Base-by-base conservation (phyloP, 2,329 filamentous ascomycete species). In the Colletotrichum ledebouriae region DNA sequence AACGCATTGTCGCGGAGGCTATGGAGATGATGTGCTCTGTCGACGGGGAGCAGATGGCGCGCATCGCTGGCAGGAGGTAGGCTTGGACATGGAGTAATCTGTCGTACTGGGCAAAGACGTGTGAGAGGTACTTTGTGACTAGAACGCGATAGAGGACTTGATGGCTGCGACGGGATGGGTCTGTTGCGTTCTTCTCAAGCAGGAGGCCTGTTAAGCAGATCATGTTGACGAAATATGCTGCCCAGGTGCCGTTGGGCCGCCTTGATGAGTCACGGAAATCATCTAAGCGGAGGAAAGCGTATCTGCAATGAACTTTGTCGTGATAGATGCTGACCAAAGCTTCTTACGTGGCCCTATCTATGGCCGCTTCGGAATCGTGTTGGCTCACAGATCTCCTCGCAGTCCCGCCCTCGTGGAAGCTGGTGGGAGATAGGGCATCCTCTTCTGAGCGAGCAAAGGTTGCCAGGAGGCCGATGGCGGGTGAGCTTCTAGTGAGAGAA, bases 181-280 rank as follows among this genome's bases (percentile, higher is more conserved):
- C 53, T 20, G 20, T 41, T 20, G 7, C n/a, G 37, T 13, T 29
- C 71, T 68, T 59, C 63, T 64, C 12, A 60, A 75, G 55, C 13
- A 75, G 64, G 2, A 75, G 57, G 20, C 71, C 71, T 6, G 72
- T 72, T 2, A 71, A 70, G 59, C 67, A 71, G n/a, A 76, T 72
- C 52, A 76, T 73, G 55, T 75, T 74, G 1, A 73, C 66, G 50
- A 77, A 77, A 65, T 74, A 77, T 12, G 72, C 72, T 29, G 71
- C 67, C 75, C 75, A 75, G 1, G 63, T 22, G 25, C 29, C 61
- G 46, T 37, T 17, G 37, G 55, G 50, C 20, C 69, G 13, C 57
- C 29, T 20, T 63, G 56, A 0, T 15, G 44, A 5, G 41, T 64
- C 25, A 62, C 56, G 55, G 53, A 72, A 33, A 22, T 63, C 61